Percentiles rank a stretch among this genome's conserved stretches.
phyloP scores from a whole-genome alignment of 2,329 filamentous ascomycete species.

The Anisogramma anomala region DNA sequence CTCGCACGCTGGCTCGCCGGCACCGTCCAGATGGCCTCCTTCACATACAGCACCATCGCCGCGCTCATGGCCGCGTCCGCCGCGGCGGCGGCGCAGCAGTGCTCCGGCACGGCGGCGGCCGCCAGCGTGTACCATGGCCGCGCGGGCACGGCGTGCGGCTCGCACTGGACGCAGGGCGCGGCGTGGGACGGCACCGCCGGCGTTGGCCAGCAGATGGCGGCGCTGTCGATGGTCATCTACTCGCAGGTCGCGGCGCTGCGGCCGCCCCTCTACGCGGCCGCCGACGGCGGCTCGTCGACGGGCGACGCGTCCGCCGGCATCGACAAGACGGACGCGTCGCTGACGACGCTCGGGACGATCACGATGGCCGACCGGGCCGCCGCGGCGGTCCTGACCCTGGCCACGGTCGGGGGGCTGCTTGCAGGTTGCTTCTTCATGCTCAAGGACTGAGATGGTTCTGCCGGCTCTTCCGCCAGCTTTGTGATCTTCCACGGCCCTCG shows the following conservation, averaged over 20 bases:
- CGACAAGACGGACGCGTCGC: slow-evolving; percentile 19
- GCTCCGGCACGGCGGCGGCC: slow-evolving; percentile 43
- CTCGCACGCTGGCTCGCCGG: slow-evolving; percentile 53
- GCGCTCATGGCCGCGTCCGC: slow-evolving; percentile 46
- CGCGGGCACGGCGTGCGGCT: slow-evolving; percentile 49
- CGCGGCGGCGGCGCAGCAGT: slow-evolving; percentile 48
- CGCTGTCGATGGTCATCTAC: slow-evolving; percentile 42
- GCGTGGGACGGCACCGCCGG: slow-evolving; percentile 42
- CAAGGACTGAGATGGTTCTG: slow-evolving; percentile 8
- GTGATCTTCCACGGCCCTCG: too few relatives aligned
- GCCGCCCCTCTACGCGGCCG: slow-evolving; percentile 30
- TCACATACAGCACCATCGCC: slow-evolving; percentile 40
- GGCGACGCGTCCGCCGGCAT: slow-evolving; percentile 31
- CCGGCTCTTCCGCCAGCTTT: too few relatives aligned
- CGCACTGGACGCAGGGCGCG: slow-evolving; percentile 43
- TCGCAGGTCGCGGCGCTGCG: slow-evolving; percentile 32
- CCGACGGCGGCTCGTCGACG: slow-evolving; percentile 38
- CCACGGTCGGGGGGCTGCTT: slow-evolving; percentile 6
- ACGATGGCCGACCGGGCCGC: slow-evolving; percentile 9
- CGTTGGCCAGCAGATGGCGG: slow-evolving; percentile 48
- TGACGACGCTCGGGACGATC: slow-evolving; percentile 7
- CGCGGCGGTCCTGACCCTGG: slow-evolving; percentile 11
- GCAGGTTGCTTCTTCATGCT: slow-evolving; percentile 13
- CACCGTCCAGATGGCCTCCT: slow-evolving; percentile 48
- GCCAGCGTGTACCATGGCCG: slow-evolving; percentile 45